Percentiles rank a stretch among this genome's conserved stretches.
phyloP scores from a whole-genome alignment of 176 grass and related monocot species.

The Triticum monococcum region DNA sequence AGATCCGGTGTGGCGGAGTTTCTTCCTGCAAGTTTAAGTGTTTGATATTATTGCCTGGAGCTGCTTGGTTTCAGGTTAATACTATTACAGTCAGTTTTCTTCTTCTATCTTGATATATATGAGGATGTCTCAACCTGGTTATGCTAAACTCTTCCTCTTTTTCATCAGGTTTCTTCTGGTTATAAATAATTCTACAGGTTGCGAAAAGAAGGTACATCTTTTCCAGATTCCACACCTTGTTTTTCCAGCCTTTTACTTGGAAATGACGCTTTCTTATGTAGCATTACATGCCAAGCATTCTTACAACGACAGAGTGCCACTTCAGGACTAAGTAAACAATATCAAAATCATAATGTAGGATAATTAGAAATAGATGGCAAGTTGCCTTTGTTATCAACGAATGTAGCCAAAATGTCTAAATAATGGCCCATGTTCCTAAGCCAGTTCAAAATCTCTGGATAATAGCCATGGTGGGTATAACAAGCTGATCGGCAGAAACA shows the following conservation, averaged over 20 bases:
- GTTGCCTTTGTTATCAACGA: not conserved
- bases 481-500: not conserved
- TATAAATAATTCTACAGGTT: not conserved
- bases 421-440: not conserved
- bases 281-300: not conserved
- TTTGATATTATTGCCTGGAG: slow-evolving; percentile 14
- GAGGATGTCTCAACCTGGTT: not conserved
- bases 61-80: slow-evolving; percentile 14
- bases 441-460: slow-evolving; percentile 11
- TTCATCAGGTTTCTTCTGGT: slow-evolving; percentile 28
- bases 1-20: slow-evolving; percentile 25
- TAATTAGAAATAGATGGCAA: not conserved
- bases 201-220: not conserved
- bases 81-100: not conserved
- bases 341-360: slow-evolving; percentile 13
- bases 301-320: not conserved
- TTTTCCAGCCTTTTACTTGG: not conserved
- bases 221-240: not conserved
- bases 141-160: not conserved
- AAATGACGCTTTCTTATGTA: not conserved
- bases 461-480: slow-evolving; percentile 8
- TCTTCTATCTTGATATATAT: not conserved
- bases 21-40: slow-evolving; percentile 55
- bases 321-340: not conserved
- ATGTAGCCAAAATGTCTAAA: not conserved